Evolutionary conservation across 345 rosid genomes (phyloP).

Genomic region (Hibiscus syriacus): DNA sequence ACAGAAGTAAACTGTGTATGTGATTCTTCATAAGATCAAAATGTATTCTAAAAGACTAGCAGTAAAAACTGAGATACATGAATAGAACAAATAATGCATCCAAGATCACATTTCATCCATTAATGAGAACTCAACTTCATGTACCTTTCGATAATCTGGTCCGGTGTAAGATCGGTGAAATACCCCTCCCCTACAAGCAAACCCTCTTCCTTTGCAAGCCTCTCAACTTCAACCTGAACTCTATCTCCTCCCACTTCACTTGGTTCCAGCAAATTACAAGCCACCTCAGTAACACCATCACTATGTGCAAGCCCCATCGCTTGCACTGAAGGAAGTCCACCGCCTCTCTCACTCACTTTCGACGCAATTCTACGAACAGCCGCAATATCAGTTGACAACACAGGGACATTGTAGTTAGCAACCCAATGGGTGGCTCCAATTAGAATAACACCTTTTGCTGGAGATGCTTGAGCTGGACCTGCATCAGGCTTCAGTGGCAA

Average conservation of each 20-base stretch:
- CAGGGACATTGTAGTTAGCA: slow-evolving; percentile 77
- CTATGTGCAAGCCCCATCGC: slow-evolving; percentile 83
- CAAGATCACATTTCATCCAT: slow-evolving; percentile 4
- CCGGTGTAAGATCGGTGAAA: slow-evolving; percentile 63
- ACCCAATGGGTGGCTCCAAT: slow-evolving; percentile 81
- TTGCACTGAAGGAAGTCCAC: slow-evolving; percentile 79
- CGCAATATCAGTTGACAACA: slow-evolving; percentile 42
- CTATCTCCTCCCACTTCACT: slow-evolving; percentile 54
- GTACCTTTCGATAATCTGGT: slow-evolving; percentile 45
- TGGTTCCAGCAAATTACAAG: slow-evolving; percentile 86
- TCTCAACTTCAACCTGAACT: slow-evolving; percentile 71
- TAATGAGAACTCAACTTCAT: slow-evolving; percentile 23
- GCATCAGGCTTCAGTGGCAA: slow-evolving; percentile 57
- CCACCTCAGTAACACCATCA: slow-evolving; percentile 64
- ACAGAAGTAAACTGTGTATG: not conserved
- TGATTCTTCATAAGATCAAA: not conserved
- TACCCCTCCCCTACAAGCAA: slow-evolving; percentile 67
- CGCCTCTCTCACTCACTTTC: slow-evolving; percentile 67
- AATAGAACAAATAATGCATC: not conserved
- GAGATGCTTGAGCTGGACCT: slow-evolving; percentile 50
- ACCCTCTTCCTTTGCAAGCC: slow-evolving; percentile 51
- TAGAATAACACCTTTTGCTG: slow-evolving; percentile 52
- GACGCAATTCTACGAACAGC: slow-evolving; percentile 58
- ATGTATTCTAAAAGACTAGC: not conserved
- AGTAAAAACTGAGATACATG: not conserved